phyloP scores from a whole-genome alignment of 208 protist genomes.

The Leishmania lainsoni region DNA sequence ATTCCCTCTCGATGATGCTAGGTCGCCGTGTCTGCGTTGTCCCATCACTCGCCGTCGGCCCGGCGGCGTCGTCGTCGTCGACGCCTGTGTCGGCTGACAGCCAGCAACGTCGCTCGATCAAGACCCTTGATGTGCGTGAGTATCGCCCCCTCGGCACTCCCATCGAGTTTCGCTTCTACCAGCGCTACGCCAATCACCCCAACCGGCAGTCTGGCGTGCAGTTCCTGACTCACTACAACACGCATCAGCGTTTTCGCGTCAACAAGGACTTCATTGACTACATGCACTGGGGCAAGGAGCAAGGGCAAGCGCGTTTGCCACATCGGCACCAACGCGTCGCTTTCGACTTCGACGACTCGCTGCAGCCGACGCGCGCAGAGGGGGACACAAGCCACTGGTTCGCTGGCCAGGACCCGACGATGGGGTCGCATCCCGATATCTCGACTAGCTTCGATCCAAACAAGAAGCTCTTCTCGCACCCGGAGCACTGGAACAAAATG shows the following conservation, averaged over 20 bases:
- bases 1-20: constrained; percentile 12
- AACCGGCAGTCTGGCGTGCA: constrained; percentile 88
- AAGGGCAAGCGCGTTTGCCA: constrained; percentile 86
- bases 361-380: constrained; percentile 70
- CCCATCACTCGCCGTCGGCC: constrained; percentile 2
- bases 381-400: constrained; percentile 54
- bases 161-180: constrained; percentile 93
- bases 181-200: constrained; percentile 91
- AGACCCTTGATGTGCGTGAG: constrained; percentile 87
- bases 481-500: constrained; percentile 92
- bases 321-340: constrained; percentile 91
- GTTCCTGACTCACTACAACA: constrained; percentile 91
- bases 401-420: constrained; percentile 67
- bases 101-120: constrained; percentile 54
- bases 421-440: constrained; percentile 62
- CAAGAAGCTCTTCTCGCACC: constrained; percentile 80
- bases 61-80: neutral
- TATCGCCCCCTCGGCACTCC: constrained; percentile 82
- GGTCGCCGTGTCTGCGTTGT: constrained; percentile 21
- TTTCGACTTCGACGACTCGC: constrained; percentile 88
- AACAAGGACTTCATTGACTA: constrained; percentile 93
- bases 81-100: neutral
- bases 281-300: constrained; percentile 91
- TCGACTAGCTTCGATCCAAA: constrained; percentile 75
- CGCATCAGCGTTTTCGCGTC: constrained; percentile 85